These are phyloP conservation scores for Immersiporthe knoxdaviesiana DNA, from an alignment of 2,329 filamentous ascomycete species.

Conservation along the genomic window DNA sequence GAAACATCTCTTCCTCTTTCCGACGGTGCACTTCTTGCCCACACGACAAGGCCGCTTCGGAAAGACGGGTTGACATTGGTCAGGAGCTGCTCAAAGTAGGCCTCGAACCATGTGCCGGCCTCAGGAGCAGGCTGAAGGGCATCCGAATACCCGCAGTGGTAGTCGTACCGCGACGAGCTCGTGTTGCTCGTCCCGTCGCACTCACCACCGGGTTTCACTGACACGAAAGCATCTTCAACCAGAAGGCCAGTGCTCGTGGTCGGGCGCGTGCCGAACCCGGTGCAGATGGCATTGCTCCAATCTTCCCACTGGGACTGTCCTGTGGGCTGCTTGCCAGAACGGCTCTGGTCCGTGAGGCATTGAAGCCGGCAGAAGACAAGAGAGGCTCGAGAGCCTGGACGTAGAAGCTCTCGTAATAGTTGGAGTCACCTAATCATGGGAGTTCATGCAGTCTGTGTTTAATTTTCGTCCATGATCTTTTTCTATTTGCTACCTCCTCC, in stretches of 20 bases:
- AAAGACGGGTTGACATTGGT: constrained; percentile 60
- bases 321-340: constrained; percentile 62
- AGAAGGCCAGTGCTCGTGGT: constrained; percentile 62
- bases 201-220: constrained; percentile 70
- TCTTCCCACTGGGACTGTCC: constrained; percentile 65
- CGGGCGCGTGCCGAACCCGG: constrained; percentile 64
- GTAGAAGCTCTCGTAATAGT: constrained; percentile 61
- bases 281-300: constrained; percentile 67
- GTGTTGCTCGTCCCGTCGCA: constrained; percentile 56
- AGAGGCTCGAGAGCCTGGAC: constrained; percentile 66
- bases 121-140: constrained; percentile 68
- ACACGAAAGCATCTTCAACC: constrained; percentile 68
- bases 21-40: background rate
- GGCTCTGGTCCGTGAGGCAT: constrained; percentile 52
- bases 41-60: constrained; percentile 30
- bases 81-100: constrained; percentile 61
- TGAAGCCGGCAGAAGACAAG: constrained; percentile 52
- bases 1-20: background rate
- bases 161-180: constrained; percentile 54
- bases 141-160: constrained; percentile 54
- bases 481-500: no score
- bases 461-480: no score
- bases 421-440: constrained; percentile 43
- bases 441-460: constrained; percentile 17
- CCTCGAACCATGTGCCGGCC: constrained; percentile 70